Base-by-base conservation (phyloP, 179 eudicot genomes). In the Gypsophila paniculata region DNA sequence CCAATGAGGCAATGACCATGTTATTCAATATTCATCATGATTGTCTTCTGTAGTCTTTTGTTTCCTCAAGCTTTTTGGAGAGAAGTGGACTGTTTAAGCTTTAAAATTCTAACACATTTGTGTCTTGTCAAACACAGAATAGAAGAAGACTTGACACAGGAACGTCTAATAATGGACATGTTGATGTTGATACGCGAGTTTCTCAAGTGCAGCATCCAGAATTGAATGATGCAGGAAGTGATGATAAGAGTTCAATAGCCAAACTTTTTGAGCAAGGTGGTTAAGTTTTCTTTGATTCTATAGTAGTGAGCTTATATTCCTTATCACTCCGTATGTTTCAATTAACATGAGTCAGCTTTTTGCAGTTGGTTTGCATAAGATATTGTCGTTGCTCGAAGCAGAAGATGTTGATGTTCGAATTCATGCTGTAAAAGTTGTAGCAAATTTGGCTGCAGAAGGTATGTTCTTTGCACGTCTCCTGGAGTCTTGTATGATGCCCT, bases 391-490 rank as follows among this genome's bases (percentile, higher is more conserved):
- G 77, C 98, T 92, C 61, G 98, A 92, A 80, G 83, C 98, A 29
- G 94, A 88, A 72, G 98, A 92, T 75, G 83, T 90, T 57, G 96
- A 90, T 82, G 92, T 92, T 61, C 83, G 87, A 26, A 85, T 92
- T 73, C 98, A 90, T 87, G 98, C 98, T 44, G 96, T 92, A 52
- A 92, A 92, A 86, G 98, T 92, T 42, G 91, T 90, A 8, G 96
- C 98, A 29, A 92, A 92, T 77, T 86, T 92, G 25, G 98, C 98
- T 75, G 96, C 96, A 65, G 98, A 92, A 90, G 98, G 98, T 90
- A 78, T 26, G 70, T 72, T 12, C 9, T 51, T 8, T 51, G 15
- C 71, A 67, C 23, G 23, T 22, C 39, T 25, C 34, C 34, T 29
- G 34, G 34, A 29, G 34, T 29, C 22, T 29, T 58, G 53, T 58